Evolutionary conservation across 208 protist genomes (phyloP).

Genomic region (Porcisia deanei): DNA sequence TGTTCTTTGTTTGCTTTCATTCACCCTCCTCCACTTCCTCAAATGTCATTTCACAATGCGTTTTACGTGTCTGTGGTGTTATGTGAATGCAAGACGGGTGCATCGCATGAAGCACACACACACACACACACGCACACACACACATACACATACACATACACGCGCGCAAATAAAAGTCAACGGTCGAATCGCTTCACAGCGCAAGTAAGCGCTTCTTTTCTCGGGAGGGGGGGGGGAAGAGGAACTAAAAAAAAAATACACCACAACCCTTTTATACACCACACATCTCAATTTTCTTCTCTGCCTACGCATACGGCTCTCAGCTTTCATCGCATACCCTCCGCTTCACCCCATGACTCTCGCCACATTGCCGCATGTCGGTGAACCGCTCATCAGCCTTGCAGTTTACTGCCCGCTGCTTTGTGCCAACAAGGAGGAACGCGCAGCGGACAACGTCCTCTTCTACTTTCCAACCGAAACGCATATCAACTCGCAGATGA

Average conservation of each 20-base stretch:
- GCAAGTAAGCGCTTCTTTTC: neutral
- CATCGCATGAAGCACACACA: neutral
- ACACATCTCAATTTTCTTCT: neutral
- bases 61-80: neutral
- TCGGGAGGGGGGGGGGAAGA: too few species aligned
- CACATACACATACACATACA: neutral
- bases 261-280: neutral
- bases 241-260: too few species aligned
- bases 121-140: neutral
- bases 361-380: neutral
- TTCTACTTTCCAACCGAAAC: constrained; percentile 54
- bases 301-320: neutral
- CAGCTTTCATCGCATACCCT: neutral
- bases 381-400: constrained; percentile 32
- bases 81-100: neutral
- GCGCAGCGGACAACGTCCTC: constrained; percentile 66
- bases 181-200: neutral
- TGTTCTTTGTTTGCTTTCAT: neutral
- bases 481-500: constrained; percentile 48
- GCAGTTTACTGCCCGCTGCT: constrained; percentile 61
- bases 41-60: neutral
- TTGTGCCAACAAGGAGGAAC: constrained; percentile 46
- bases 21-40: neutral
- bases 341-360: constrained; percentile 3
- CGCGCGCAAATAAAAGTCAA: neutral